Percentiles rank a stretch among this genome's conserved stretches.
Evolutionary conservation across 2,329 filamentous ascomycete species (phyloP).

Genomic region (Diaporthe batatas): DNA sequence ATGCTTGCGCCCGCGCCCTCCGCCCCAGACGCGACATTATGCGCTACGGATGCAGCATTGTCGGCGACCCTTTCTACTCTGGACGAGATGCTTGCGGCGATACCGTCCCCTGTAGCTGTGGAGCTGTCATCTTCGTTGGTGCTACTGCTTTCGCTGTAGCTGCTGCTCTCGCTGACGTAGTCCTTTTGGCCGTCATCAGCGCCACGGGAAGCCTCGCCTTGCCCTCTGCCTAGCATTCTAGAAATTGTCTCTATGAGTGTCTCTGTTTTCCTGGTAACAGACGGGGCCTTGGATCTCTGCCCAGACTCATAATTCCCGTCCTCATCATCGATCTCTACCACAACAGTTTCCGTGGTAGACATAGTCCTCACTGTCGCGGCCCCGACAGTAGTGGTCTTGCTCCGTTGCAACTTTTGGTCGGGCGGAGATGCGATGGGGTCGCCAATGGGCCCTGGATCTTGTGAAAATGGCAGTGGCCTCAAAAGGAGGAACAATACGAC

Average conservation of each 20-base stretch:
- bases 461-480: background rate
- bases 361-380: background rate
- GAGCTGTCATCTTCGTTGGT: background rate
- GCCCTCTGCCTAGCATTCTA: background rate
- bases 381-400: background rate
- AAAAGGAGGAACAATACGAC: background rate
- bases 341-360: background rate
- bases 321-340: background rate
- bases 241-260: background rate
- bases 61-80: background rate
- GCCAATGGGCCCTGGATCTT: too few relatives aligned
- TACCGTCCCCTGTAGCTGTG: background rate
- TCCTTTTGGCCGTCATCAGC: background rate
- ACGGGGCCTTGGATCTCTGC: background rate
- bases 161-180: background rate
- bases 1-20: background rate
- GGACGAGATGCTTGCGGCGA: background rate
- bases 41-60: background rate
- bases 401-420: background rate
- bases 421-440: background rate
- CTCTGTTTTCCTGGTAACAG: background rate
- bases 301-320: background rate
- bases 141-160: background rate
- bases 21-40: background rate
- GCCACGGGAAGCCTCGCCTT: background rate